These are phyloP conservation scores for Cladophialophora psammophila DNA, from an alignment of 2,329 filamentous ascomycete species.

Conservation along the genomic window DNA sequence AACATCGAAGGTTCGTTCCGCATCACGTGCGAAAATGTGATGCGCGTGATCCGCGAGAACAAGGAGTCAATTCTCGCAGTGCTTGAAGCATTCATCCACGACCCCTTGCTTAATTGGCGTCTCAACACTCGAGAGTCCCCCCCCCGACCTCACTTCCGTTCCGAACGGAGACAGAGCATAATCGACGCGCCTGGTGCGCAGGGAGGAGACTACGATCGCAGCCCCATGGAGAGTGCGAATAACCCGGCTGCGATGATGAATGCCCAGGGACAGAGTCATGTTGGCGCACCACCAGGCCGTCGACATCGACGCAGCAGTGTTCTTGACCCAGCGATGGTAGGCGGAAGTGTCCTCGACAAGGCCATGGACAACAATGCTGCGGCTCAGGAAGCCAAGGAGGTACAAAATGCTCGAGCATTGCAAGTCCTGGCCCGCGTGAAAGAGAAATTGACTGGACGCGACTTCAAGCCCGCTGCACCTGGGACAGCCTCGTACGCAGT, in stretches of 20 bases:
- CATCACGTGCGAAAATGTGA: constrained; percentile 97
- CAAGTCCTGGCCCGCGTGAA: constrained; percentile 91
- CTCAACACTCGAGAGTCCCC: constrained; percentile 71
- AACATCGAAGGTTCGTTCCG: constrained; percentile 99
- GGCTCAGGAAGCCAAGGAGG: constrained; percentile 64
- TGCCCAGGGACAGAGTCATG: constrained; percentile 53
- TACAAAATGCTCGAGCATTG: constrained; percentile 89
- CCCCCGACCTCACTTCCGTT: constrained; percentile 65
- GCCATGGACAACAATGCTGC: constrained; percentile 46
- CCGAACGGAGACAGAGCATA: constrained; percentile 67
- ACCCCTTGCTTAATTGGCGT: constrained; percentile 98
- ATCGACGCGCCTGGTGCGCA: constrained; percentile 52
- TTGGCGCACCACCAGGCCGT: constrained; percentile 40
- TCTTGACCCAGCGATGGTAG: constrained; percentile 59
- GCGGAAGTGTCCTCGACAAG: constrained; percentile 53
- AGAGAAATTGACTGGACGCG: constrained; percentile 92
- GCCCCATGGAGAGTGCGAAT: constrained; percentile 45
- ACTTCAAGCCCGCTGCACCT: constrained; percentile 75
- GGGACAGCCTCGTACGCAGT: constrained; percentile 20
- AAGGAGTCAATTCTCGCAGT: constrained; percentile 99
- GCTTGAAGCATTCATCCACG: constrained; percentile 98
- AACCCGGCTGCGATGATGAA: constrained; percentile 58
- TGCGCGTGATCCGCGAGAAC: constrained; percentile 94
- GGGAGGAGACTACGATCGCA: constrained; percentile 40
- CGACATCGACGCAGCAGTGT: constrained; percentile 73